phyloP scores from a whole-genome alignment of 306 rosid species.

The Alnus glutinosa region DNA sequence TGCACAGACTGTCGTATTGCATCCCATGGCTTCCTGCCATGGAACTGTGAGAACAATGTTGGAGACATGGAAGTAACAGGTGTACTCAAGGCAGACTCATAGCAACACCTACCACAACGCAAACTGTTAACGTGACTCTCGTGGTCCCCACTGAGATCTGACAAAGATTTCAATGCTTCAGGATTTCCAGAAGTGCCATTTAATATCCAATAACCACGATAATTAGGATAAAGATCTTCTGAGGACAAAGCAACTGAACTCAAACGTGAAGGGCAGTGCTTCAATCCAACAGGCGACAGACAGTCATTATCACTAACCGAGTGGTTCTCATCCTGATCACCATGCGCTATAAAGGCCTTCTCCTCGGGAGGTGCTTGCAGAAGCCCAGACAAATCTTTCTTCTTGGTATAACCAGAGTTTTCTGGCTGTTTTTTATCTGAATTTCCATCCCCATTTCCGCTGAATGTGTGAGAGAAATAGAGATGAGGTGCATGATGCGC shows the following conservation, averaged over 20 bases:
- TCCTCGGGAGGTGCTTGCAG: slow-evolving; percentile 6
- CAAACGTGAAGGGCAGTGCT: slow-evolving; percentile 24
- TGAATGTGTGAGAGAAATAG: slow-evolving; percentile 11
- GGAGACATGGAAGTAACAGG: slow-evolving; percentile 29
- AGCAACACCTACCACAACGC: slow-evolving; percentile 29
- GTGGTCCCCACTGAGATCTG: slow-evolving; percentile 51
- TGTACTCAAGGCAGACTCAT: slow-evolving; percentile 30
- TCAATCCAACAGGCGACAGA: slow-evolving; percentile 29
- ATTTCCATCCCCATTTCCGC: slow-evolving; percentile 34
- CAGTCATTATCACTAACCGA: slow-evolving; percentile 20
- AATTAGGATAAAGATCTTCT: slow-evolving; percentile 43
- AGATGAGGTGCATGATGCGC: slow-evolving; percentile 29
- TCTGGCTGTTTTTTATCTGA: slow-evolving; percentile 17
- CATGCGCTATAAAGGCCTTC: not conserved
- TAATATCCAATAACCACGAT: slow-evolving; percentile 22
- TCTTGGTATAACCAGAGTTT: slow-evolving; percentile 26
- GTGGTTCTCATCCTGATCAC: slow-evolving; percentile 36
- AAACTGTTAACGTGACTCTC: slow-evolving; percentile 37
- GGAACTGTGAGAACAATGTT: slow-evolving; percentile 27
- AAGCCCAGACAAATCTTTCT: slow-evolving; percentile 15
- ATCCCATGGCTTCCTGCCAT: slow-evolving; percentile 44
- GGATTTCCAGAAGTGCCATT: slow-evolving; percentile 30
- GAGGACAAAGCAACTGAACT: slow-evolving; percentile 28
- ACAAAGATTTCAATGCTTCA: slow-evolving; percentile 34
- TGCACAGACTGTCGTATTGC: slow-evolving; percentile 33